Conservation (phyloP, 1,284 basidiomycete species). For the Ustilago cynodontis region DNA sequence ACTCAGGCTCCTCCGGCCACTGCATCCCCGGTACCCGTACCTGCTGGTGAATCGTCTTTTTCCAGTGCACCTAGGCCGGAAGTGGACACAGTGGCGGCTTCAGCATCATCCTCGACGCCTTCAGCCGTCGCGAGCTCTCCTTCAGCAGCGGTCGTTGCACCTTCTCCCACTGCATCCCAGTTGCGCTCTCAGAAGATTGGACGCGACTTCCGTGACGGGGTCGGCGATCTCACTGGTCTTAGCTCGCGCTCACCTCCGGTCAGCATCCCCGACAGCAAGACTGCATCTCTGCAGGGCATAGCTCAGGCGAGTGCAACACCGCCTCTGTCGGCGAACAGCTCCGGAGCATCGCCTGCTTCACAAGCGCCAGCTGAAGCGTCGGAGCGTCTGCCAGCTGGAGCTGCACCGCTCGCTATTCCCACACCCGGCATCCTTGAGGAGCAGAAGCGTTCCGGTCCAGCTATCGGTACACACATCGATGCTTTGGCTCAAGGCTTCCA, state of each 20-base stretch:
- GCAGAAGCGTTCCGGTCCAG: slow-evolving; percentile 25
- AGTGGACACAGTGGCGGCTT: slow-evolving; percentile 14
- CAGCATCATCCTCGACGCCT: slow-evolving; percentile 25
- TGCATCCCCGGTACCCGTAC: slow-evolving; percentile 10
- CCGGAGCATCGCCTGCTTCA: slow-evolving; percentile 8
- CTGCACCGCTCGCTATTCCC: slow-evolving; percentile 46
- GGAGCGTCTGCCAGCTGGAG: slow-evolving; percentile 41
- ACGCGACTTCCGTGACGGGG: slow-evolving; percentile 47
- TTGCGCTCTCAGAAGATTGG: slow-evolving; percentile 43
- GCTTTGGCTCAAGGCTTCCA: slow-evolving; percentile 38
- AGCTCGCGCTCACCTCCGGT: slow-evolving; percentile 51
- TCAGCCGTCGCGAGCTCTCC: slow-evolving; percentile 22
- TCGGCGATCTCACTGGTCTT: slow-evolving; percentile 49
- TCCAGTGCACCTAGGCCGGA: slow-evolving; percentile 17
- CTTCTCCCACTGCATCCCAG: slow-evolving; percentile 26
- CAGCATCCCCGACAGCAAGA: slow-evolving; percentile 24
- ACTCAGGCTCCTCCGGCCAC: background rate
- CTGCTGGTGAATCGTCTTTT: slow-evolving; percentile 4
- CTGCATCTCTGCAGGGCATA: slow-evolving; percentile 21
- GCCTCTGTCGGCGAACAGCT: slow-evolving; percentile 25
- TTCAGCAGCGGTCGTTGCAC: background rate
- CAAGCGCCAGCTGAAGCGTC: slow-evolving; percentile 12
- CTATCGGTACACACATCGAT: slow-evolving; percentile 37
- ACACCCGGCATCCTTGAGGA: slow-evolving; percentile 47
- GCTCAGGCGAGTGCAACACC: slow-evolving; percentile 31